These are phyloP conservation scores for Lunularia cruciata DNA, from an alignment of 225 moss, liverwort and hornwort genomes.

Conservation along the genomic window DNA sequence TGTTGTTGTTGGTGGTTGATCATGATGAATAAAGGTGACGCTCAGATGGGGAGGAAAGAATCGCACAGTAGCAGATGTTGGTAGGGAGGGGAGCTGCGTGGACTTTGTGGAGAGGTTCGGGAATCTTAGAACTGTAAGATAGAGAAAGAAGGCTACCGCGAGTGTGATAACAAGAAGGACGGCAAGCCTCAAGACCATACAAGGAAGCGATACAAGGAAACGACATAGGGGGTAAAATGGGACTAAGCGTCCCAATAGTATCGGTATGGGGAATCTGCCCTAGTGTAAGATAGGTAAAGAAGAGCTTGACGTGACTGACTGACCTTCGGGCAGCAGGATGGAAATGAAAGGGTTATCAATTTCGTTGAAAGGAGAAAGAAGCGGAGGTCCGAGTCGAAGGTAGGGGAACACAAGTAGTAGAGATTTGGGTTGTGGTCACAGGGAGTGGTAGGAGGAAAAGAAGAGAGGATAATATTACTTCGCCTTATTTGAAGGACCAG, in stretches of 20 bases:
- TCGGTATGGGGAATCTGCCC: neutral
- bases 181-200: neutral
- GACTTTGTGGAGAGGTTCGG: neutral
- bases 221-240: no score
- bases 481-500: neutral
- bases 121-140: neutral
- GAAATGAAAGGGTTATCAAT: no score
- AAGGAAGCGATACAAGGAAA: no score
- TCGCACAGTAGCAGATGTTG: no score
- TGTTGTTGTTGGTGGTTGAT: no score
- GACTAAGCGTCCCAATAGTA: no score
- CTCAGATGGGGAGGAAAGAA: no score
- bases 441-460: neutral
- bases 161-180: neutral
- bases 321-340: no score
- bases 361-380: neutral
- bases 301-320: no score
- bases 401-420: neutral
- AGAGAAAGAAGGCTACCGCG: neutral
- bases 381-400: neutral
- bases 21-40: no score
- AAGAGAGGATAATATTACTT: neutral
- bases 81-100: no score
- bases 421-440: neutral
- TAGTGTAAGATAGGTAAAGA: neutral